Evolutionary conservation across 139 green algal genomes (phyloP), one percentile per base, ranked within the genome.

Genomic region (Ettlia oleoabundans): DNA sequence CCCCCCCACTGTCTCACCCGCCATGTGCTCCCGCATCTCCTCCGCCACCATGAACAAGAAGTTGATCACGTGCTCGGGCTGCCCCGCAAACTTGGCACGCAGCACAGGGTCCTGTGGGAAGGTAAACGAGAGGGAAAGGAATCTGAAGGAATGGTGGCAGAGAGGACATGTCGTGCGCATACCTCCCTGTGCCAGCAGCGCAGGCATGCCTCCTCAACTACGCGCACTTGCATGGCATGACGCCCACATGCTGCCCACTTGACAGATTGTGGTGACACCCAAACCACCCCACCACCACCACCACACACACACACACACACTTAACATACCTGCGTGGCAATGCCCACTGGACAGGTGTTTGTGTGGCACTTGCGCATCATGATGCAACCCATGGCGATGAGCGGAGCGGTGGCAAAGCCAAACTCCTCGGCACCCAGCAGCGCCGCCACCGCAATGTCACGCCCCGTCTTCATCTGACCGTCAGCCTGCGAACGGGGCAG

Each of bases 361-460:
- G 94, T 98, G 90, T 99, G 96, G 90, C 96, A 99, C 92, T 99
- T 99, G 83, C 96, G 89, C 96, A 99, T 99, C 80, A 87, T 87
- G 66, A 88, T 85, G 67, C 78, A 88, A 9, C 84, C 73, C 82
- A 99, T 86, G 6, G 94, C 94, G 87, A 99, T 98, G n/a, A 99
- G 93, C 35, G 96, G 96, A 8, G 94, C 95, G 32, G 96, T 99
- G 79, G 93, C 89, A 88, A 99, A 99, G 33, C 96, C 96, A 92
- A 94, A 99, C 93, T 99, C 96, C 89, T 99, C 96, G 0, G 96
- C 96, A 28, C 96, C 96, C 37, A 99, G 89, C 77, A 98, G 87
- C 30, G 91, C 89, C 6, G 93, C 96, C 28, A 99, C 90, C 7
- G 89, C 89, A 61, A 98, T 91, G 87, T 99, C 96, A 63, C 93